These are phyloP conservation scores for Domatiomyces catenatus DNA, from an alignment of 2,329 filamentous ascomycete species.

Conservation along the genomic window DNA sequence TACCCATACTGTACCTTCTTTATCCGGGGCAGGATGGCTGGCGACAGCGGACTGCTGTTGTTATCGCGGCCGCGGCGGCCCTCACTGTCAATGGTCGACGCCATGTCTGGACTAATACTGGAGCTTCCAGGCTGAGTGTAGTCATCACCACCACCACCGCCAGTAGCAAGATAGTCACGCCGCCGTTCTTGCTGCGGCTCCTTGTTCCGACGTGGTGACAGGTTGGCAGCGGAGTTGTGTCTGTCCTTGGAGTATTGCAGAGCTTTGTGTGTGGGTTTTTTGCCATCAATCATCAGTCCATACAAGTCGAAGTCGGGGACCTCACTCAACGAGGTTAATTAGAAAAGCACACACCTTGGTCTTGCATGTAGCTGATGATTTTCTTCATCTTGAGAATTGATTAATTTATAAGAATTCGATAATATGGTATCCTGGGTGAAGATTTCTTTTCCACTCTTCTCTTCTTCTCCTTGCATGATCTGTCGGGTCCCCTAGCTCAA, in stretches of 20 bases:
- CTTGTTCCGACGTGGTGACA: constrained; percentile 6
- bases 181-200: constrained; percentile 6
- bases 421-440: no score
- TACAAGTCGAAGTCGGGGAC: no score
- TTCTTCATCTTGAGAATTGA: constrained; percentile 9
- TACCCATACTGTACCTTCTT: constrained; percentile 11
- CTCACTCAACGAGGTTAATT: no score
- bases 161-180: no score
- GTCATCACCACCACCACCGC: no score
- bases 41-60: constrained; percentile 3
- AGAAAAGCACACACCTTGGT: constrained; percentile 9
- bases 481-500: no score
- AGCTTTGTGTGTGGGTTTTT: constrained; percentile 1
- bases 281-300: background rate
- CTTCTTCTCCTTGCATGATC: no score
- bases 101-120: background rate
- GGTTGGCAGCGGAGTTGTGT: constrained; percentile 7
- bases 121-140: background rate
- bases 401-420: background rate
- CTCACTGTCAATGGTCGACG: background rate
- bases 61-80: background rate
- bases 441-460: no score
- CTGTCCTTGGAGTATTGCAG: constrained; percentile 10
- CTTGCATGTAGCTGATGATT: constrained; percentile 12
- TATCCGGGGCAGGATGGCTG: constrained; percentile 3